phyloP scores from a whole-genome alignment of 2,329 filamentous ascomycete species.

The Arthrobotrys musiformis region DNA sequence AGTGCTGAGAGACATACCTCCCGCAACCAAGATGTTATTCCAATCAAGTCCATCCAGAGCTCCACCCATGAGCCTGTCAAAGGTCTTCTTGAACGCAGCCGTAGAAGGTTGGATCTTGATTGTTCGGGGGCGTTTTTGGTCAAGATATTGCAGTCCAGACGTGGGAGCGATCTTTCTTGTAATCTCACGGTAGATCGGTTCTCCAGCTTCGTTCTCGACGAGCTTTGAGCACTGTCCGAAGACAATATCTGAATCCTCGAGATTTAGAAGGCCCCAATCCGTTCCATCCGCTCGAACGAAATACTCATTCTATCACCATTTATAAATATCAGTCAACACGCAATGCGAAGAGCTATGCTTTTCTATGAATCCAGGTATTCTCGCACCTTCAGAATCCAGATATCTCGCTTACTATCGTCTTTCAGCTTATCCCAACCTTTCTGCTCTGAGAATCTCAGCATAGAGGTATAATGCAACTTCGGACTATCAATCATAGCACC shows the following conservation, averaged over 20 bases:
- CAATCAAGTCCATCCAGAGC: conserved; percentile 59
- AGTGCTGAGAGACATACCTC: conserved; percentile 59
- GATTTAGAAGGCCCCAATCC: conserved; percentile 54
- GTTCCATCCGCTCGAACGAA: conserved; percentile 55
- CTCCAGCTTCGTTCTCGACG: conserved; percentile 28
- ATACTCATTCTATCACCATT: conserved; percentile 49
- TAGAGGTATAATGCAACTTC: conserved; percentile 57
- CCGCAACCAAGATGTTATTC: conserved; percentile 60
- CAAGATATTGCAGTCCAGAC: conserved; percentile 57
- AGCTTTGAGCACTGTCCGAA: conserved; percentile 43
- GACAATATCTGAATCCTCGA: conserved; percentile 53
- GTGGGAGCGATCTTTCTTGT: conserved; percentile 51
- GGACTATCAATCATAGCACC: conserved; percentile 53
- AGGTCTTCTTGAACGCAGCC: conserved; percentile 56
- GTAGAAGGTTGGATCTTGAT: conserved; percentile 57
- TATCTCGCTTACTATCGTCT: conserved; percentile 56
- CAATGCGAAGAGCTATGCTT: background rate
- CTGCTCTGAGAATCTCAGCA: conserved; percentile 50
- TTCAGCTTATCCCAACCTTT: conserved; percentile 54
- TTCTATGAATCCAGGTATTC: background rate
- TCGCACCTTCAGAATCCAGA: conserved; percentile 56
- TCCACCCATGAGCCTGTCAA: conserved; percentile 58
- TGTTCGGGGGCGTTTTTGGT: conserved; percentile 56
- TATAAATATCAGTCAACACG: background rate
- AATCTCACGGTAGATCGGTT: conserved; percentile 34